These are phyloP conservation scores for Tricholoma sp. DNA, from an alignment of 768 basidiomycete genomes.

Conservation along the genomic window DNA sequence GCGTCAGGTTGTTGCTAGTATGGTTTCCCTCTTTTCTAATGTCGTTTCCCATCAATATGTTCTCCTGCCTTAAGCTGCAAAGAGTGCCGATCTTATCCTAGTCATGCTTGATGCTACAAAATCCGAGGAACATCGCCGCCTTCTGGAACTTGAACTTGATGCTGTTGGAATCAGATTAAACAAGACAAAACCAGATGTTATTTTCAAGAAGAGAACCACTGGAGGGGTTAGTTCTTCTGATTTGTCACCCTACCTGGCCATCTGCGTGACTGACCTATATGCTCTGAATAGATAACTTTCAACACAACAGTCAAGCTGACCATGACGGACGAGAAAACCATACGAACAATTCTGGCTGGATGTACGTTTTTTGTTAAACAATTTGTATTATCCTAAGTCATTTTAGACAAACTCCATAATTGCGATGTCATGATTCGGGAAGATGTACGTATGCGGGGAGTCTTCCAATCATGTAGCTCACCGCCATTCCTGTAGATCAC, in stretches of 20 bases:
- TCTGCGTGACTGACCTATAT: conserved; percentile 24
- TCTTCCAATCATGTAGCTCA: conserved; percentile 2
- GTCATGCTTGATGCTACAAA: conserved; percentile 93
- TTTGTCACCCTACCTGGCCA: conserved; percentile 34
- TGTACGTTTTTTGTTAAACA: conserved; percentile 42
- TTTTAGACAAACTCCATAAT: conserved; percentile 79
- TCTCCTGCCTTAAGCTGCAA: conserved; percentile 46
- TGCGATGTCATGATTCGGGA: conserved; percentile 99
- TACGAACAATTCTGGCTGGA: conserved; percentile 85
- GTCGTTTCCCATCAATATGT: conserved; percentile 4
- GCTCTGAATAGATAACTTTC: conserved; percentile 65
- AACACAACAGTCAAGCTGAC: conserved; percentile 93
- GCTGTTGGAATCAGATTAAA: conserved; percentile 96
- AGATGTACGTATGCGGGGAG: conserved; percentile 56
- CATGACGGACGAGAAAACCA: conserved; percentile 91
- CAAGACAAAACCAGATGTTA: conserved; percentile 84
- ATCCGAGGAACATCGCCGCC: conserved; percentile 81
- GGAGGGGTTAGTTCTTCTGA: conserved; percentile 65
- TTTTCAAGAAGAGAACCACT: conserved; percentile 90
- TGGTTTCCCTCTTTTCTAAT: conserved; percentile 12
- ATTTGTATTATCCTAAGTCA: background rate
- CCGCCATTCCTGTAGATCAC: conserved; percentile 56
- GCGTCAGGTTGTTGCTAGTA: conserved; percentile 92
- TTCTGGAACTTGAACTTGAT: conserved; percentile 91
- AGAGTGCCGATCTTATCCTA: conserved; percentile 90